Evolutionary conservation across 169 alveolate species (phyloP), one percentile per base, ranked within the genome.

Genomic region (Babesia ovata): DNA sequence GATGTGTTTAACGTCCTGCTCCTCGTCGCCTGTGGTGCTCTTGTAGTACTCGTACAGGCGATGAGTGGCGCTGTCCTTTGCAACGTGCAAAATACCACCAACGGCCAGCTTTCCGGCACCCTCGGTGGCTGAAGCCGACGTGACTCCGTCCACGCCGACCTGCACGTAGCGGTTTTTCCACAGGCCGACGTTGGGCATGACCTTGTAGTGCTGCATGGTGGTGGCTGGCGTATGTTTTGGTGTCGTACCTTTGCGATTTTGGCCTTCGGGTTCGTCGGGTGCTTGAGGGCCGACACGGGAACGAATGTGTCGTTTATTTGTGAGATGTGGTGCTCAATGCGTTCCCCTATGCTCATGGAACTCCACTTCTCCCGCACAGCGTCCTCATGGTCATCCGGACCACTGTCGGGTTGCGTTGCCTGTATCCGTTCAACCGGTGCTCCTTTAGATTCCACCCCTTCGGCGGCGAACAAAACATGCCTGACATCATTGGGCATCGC

Each of bases 101-200:
- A 65, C 76, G 14, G 66, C 85, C 33, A 83, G 69, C 52, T 66
- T 60, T 48, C 76, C 75, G 26, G 84, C 21, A n/a, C 45, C 48
- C 36, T 59, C 61, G 33, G 81, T 28, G 49, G 58, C 86, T 24
- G 61, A 24, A 0, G 50, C 54, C 7, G 70, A 54, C 12, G 84
- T 49, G 16, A 63, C 83, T n/a, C 86, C 90, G 57, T 73, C 85
- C 21, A 83, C 62, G 29, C 90, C 82, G n/a, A 73, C 86, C 54
- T 83, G 90, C 9, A 83, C 65, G 70, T 83, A 83, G 26, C 74
- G 70, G 21, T 83, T 83, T 59, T 83, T 46, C 90, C 86, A 75
- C 39, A 66, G 76, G 46, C 63, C 63, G 21, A 74, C 49, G 48
- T 83, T 75, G 4, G 90, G 90, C 60, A 74, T 50, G 24, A 83